phyloP scores from a whole-genome alignment of 2,329 filamentous ascomycete species.

The Talaromyces islandicus region DNA sequence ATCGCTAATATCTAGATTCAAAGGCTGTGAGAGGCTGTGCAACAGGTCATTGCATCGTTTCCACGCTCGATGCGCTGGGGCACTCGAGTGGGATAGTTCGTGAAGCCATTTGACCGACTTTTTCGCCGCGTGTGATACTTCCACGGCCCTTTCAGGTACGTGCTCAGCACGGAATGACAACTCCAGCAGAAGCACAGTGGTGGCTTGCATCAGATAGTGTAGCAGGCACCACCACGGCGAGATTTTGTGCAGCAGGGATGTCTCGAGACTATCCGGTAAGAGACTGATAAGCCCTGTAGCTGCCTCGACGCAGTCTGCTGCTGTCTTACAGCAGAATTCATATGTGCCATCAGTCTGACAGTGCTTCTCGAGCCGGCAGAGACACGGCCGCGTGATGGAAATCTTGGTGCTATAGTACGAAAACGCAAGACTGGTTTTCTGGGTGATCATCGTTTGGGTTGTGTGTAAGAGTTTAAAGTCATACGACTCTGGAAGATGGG shows the following conservation, averaged over 20 bases:
- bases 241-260: conserved; percentile 28
- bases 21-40: conserved; percentile 25
- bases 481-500: conserved; percentile 32
- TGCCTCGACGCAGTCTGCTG: conserved; percentile 36
- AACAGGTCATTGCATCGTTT: conserved; percentile 32
- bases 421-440: conserved; percentile 36
- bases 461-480: conserved; percentile 29
- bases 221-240: conserved; percentile 42
- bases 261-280: conserved; percentile 35
- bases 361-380: conserved; percentile 33
- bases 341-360: conserved; percentile 25
- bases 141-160: conserved; percentile 34
- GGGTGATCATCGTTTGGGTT: conserved; percentile 29
- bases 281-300: conserved; percentile 36
- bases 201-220: conserved; percentile 41
- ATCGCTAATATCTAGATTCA: conserved; percentile 25
- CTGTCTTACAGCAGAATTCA: conserved; percentile 33
- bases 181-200: conserved; percentile 39
- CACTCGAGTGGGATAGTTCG: conserved; percentile 23
- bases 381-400: conserved; percentile 38
- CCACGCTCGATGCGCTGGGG: conserved; percentile 27
- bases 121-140: conserved; percentile 28
- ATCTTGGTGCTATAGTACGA: conserved; percentile 39
- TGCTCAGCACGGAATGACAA: conserved; percentile 37
- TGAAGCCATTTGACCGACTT: conserved; percentile 31